A percentile compares a stretch with the other conserved stretches of the same genome.
Evolutionary conservation across 2,329 filamentous ascomycete genomes (phyloP).

Genomic region (Colletotrichum chlorophyti): DNA sequence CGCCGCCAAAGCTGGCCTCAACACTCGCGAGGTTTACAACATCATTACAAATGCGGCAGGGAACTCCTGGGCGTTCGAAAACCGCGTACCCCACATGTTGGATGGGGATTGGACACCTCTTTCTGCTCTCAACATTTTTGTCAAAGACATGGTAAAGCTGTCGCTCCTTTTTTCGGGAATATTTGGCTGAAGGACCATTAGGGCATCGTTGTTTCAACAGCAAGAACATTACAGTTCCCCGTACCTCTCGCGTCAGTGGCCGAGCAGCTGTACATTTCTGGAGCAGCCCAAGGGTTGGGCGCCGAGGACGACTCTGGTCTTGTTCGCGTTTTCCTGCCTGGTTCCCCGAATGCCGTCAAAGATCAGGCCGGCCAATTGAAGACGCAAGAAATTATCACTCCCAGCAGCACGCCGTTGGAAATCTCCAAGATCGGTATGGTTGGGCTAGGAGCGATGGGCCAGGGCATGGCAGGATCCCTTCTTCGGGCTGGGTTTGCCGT

Average conservation of each 20-base stretch:
- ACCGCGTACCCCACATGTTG: slow-evolving; percentile 60
- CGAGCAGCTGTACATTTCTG: slow-evolving; percentile 41
- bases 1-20: slow-evolving; percentile 53
- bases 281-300: slow-evolving; percentile 35
- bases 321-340: slow-evolving; percentile 35
- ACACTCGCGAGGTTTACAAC: slow-evolving; percentile 42
- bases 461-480: slow-evolving; percentile 44
- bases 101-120: slow-evolving; percentile 52
- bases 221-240: slow-evolving; percentile 39
- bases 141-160: slow-evolving; percentile 41
- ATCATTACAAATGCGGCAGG: slow-evolving; percentile 38
- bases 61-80: slow-evolving; percentile 62
- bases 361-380: slow-evolving; percentile 22
- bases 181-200: not conserved
- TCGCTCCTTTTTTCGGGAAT: not conserved
- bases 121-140: slow-evolving; percentile 43
- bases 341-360: slow-evolving; percentile 24
- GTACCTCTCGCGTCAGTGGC: slow-evolving; percentile 42
- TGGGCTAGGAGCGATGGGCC: slow-evolving; percentile 46
- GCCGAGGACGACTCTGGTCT: slow-evolving; percentile 37
- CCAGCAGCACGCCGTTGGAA: slow-evolving; percentile 31
- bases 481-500: slow-evolving; percentile 40
- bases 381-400: slow-evolving; percentile 24
- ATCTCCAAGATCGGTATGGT: slow-evolving; percentile 42
- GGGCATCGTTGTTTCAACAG: slow-evolving; percentile 38